Evolutionary conservation across 2,329 filamentous ascomycete genomes (phyloP), one percentile per base, ranked within the genome.

Genomic region (Cladorrhinum sp.): DNA sequence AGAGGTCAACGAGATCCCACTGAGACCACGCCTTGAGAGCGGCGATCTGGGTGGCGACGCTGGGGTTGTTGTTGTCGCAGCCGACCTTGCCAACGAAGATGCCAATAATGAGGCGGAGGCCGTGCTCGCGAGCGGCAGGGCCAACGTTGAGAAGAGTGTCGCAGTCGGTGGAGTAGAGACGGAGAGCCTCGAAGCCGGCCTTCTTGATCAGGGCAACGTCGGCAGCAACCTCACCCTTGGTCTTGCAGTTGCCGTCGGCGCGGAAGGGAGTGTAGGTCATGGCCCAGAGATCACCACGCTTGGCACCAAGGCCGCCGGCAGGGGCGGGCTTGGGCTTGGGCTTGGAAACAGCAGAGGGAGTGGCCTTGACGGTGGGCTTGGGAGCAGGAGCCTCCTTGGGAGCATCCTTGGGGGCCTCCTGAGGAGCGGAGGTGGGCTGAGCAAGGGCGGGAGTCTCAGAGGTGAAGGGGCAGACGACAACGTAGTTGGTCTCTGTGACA

Each of bases 131-230:
- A 77, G 83, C 87, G 62, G 91, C 90, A 49, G 78, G 76, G 65
- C 91, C 91, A 61, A 97, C 87, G 76, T 85, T 87, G 73, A 86
- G 77, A 63, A 96, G 89, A 59, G 88, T 89, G 76, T 84, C 82
- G 83, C 94, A 98, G 84, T 97, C 93, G 68, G 92, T 93, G 66
- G 89, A 91, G 86, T 98, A 98, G 73, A 95, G 81, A 75, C 94
- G 93, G 73, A 94, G 75, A 55, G 83, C 79, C 65, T 76, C 77
- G 84, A 93, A 92, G 62, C 89, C 90, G 66, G 84, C 83, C 57
- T 69, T 55, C 71, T 86, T 83, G 72, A 94, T 89, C 62, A 75
- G 67, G 42, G 75, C 73, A 67, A 94, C 81, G 66, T 93, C 89
- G 23, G 69, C 58, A 63, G 80, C 72, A 62, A 94, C 85, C 53